These are phyloP conservation scores for Vanderwaltozyma tropicalis DNA, from an alignment of 805 yeast genomes.

Conservation along the genomic window DNA sequence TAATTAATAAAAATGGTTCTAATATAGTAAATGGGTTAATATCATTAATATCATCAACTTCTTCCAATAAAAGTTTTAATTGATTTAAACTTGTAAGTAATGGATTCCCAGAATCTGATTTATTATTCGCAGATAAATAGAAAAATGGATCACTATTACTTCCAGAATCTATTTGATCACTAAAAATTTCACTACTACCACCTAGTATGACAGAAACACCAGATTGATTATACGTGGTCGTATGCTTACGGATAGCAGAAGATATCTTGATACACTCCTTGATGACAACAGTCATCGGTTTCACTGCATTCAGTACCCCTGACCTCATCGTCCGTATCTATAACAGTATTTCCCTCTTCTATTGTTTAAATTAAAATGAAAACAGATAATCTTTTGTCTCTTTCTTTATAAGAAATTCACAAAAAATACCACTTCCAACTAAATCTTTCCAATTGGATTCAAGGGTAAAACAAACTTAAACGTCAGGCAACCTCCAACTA, in stretches of 20 bases:
- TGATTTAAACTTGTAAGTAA: conserved; percentile 71
- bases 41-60: conserved; percentile 38
- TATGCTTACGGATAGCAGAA: conserved; percentile 80
- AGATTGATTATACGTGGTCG: conserved; percentile 53
- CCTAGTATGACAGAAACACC: conserved; percentile 83
- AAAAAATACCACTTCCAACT: no score
- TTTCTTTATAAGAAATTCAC: no score
- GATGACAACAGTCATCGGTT: conserved; percentile 72
- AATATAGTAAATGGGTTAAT: conserved; percentile 65
- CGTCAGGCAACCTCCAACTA: no score
- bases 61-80: conserved; percentile 59
- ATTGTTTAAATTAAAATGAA: no score
- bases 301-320: conserved; percentile 35
- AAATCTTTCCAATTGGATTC: no score
- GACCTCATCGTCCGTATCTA: neutral
- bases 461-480: no score
- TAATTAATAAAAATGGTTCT: conserved; percentile 77
- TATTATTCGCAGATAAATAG: conserved; percentile 22
- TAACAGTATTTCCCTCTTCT: neutral
- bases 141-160: conserved; percentile 19
- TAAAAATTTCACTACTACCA: conserved; percentile 45
- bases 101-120: conserved; percentile 38
- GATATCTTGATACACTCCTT: conserved; percentile 82
- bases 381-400: no score
- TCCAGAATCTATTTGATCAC: conserved; percentile 33